Conservation (phyloP, 306 rosid genomes). For the Sophora flavescens region DNA sequence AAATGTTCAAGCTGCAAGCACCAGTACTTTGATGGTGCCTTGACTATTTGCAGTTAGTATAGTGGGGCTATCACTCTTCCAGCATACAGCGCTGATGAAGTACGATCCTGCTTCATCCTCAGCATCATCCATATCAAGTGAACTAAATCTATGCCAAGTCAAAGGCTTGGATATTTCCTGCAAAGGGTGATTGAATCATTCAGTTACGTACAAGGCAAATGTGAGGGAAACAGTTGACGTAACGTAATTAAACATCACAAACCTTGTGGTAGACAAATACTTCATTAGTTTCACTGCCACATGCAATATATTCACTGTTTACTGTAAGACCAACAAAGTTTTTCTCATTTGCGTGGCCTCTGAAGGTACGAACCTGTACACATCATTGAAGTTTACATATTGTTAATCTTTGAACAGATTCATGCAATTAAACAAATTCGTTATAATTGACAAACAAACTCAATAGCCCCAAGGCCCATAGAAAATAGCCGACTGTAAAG, state of each 20-base stretch:
- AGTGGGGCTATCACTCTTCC: constrained; percentile 96
- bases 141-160: constrained; percentile 89
- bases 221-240: background rate
- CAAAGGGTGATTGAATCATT: constrained; percentile 37
- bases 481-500: constrained; percentile 4
- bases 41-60: constrained; percentile 96
- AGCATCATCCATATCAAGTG: constrained; percentile 69
- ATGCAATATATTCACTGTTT: constrained; percentile 85
- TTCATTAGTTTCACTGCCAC: constrained; percentile 98
- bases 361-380: constrained; percentile 82
- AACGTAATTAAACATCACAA: constrained; percentile 39
- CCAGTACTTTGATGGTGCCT: constrained; percentile 94
- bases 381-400: constrained; percentile 27
- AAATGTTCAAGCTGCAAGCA: constrained; percentile 78
- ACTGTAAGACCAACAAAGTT: constrained; percentile 97
- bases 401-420: background rate
- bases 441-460: background rate
- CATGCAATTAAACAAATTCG: background rate
- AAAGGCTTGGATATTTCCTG: constrained; percentile 93
- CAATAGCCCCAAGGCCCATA: background rate
- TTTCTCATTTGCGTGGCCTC: constrained; percentile 95
- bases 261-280: constrained; percentile 98
- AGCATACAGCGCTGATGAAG: constrained; percentile 97
- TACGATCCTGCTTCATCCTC: constrained; percentile 88
- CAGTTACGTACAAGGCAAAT: constrained; percentile 29